Conservation (phyloP, 148 eudicot genomes). For the Spergularia bocconei region DNA sequence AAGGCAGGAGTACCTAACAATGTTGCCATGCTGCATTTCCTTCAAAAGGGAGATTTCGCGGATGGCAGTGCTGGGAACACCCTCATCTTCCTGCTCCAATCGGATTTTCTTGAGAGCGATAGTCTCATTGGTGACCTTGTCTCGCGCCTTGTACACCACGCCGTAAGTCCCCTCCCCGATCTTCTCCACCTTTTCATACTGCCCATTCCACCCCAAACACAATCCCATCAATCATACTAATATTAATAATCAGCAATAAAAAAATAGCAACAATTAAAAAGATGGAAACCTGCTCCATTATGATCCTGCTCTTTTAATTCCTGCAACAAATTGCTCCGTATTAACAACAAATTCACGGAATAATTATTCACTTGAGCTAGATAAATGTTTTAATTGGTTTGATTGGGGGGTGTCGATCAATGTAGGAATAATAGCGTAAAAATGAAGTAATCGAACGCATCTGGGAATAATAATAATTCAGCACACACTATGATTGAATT, state of each 20-base stretch:
- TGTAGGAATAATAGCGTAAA: no score
- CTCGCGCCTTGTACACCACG: constrained; percentile 92
- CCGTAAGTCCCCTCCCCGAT: constrained; percentile 99
- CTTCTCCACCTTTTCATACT: constrained; percentile 98
- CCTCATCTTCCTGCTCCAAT: constrained; percentile 97
- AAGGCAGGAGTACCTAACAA: constrained; percentile 59
- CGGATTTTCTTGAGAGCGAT: constrained; percentile 93
- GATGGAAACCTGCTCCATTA: constrained; percentile 23
- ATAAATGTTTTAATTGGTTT: no score
- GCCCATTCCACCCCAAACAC: constrained; percentile 11
- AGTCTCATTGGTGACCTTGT: constrained; percentile 72
- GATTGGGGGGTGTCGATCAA: no score
- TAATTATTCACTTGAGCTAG: no score
- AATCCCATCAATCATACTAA: background rate
- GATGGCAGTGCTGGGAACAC: constrained; percentile 96
- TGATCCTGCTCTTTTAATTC: background rate
- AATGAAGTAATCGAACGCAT: no score
- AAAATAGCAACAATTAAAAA: background rate
- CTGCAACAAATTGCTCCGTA: no score
- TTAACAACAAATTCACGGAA: no score
- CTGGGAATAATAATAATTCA: no score
- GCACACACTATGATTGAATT: no score
- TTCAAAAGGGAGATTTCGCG: constrained; percentile 96
- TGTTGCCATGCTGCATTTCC: constrained; percentile 94
- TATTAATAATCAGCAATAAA: background rate